Base-by-base conservation (phyloP, 352 stramenopile genomes). In the Pythium rishiriense region DNA sequence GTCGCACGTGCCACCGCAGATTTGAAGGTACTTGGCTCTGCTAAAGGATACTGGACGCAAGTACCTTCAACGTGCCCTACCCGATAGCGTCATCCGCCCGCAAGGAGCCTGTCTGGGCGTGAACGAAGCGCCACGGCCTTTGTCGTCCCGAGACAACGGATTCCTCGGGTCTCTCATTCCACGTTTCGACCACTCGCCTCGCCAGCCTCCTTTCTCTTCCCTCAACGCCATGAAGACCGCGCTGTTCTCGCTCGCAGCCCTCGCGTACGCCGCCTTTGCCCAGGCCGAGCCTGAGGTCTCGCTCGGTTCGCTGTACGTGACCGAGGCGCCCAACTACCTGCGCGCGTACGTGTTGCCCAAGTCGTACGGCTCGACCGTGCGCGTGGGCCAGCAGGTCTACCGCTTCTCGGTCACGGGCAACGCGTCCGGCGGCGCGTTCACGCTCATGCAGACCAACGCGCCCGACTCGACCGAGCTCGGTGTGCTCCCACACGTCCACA, bases 401-500 rank as follows among this genome's bases (percentile, higher is more conserved):
- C 71, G 77, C 25, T 82, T 83, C 70, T 83, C 74, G 15, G 77
- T 85, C 28, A 85, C 77, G 21, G 70, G 77, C 10, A 76, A 77
- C 46, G 77, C 76, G 3, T 85, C 76, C 22, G 59, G 39, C 49
- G 48, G 28, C 31, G 59, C 59, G 49, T 66, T 57, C 49, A 54
- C 59, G 50, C 49, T 42, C 49, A 28, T 66, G 22, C 59, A 66
- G 42, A 66, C 24, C 39, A 83, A 70, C 46, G 72, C 76, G n/a
- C 74, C 74, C 5, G 74, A 79, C 39, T 82, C 76, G 37, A 68
- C 72, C 19, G 73, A 72, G 17, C 64, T 85, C 24, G 76, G 76
- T 17, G 76, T 85, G 53, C 72, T 81, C 6, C 76, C 76, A 25
- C 74, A 85, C 47, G 77, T 83, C 58, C 76, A 85, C 74, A 81